Percentiles rank a stretch among this genome's conserved stretches.
Conservation (phyloP, 148 eudicot genomes). For the Rhododendron simsii region DNA sequence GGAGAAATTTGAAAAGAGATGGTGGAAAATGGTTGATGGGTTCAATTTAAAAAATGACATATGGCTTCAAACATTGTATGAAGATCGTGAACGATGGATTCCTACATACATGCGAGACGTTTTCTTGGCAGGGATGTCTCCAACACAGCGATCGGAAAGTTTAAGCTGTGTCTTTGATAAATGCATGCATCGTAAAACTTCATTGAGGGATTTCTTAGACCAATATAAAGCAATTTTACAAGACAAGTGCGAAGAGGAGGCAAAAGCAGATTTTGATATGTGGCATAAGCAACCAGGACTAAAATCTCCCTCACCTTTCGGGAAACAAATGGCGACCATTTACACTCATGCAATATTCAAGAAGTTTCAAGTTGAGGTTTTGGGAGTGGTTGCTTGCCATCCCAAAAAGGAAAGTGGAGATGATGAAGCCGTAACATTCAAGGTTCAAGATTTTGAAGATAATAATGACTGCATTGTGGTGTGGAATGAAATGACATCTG, state of each 20-base stretch:
- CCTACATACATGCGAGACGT: not conserved
- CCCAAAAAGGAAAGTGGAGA: constrained; percentile 1
- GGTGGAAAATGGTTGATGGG: not conserved
- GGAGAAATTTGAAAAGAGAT: not conserved
- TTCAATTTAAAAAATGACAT: not conserved
- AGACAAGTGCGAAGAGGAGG: not conserved
- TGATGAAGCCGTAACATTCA: not conserved
- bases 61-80: not conserved
- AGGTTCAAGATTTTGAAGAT: not conserved
- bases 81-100: not conserved
- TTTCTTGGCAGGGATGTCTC: constrained; percentile 2
- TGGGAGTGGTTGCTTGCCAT: constrained; percentile 2
- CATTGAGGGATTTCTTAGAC: not conserved
- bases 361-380: not conserved
- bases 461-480: not conserved
- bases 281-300: not conserved
- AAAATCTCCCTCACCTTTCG: not conserved
- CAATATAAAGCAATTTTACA: not conserved
- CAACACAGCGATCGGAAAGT: not conserved
- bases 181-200: not conserved
- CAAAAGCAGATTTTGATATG: not conserved
- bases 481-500: not conserved
- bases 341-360: not conserved
- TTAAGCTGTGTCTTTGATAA: not conserved
- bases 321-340: not conserved